These are phyloP conservation scores for Linnemannia elongata DNA, from an alignment of 192 early-diverging fungal genomes.

Conservation along the genomic window DNA sequence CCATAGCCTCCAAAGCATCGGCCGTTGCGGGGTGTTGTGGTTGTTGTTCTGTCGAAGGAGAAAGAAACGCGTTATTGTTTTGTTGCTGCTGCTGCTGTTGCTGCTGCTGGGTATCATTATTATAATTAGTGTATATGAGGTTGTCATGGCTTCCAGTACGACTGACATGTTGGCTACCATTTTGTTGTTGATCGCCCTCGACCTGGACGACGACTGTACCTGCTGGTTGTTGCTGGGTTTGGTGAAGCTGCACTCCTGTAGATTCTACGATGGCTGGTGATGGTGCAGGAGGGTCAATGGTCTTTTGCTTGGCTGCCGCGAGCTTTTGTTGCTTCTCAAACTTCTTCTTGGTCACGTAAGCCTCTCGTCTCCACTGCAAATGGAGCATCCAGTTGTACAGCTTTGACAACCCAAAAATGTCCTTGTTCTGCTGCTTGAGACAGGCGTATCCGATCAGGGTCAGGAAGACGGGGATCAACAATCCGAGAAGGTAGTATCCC, in stretches of 20 bases:
- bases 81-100: neutral
- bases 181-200: conserved; percentile 15
- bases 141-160: conserved; percentile 39
- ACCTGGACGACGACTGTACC: conserved; percentile 48
- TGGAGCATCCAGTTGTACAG: conserved; percentile 33
- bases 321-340: conserved; percentile 22
- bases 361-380: conserved; percentile 17
- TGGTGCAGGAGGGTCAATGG: conserved; percentile 22
- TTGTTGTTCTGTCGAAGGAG: conserved; percentile 12
- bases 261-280: neutral
- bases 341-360: conserved; percentile 4
- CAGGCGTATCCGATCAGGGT: conserved; percentile 45
- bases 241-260: conserved; percentile 9
- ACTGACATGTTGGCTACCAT: conserved; percentile 21
- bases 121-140: neutral
- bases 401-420: conserved; percentile 36
- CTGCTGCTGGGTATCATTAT: too few species aligned
- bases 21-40: neutral
- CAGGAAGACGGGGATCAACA: conserved; percentile 61
- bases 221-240: conserved; percentile 8
- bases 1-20: neutral
- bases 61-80: conserved; percentile 17
- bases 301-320: conserved; percentile 12
- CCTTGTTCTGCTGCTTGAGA: conserved; percentile 61
- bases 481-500: conserved; percentile 60